Percentiles rank a stretch among this genome's conserved stretches.
Conservation (phyloP, 441 rosid species). For the Aquilaria agallochum region DNA sequence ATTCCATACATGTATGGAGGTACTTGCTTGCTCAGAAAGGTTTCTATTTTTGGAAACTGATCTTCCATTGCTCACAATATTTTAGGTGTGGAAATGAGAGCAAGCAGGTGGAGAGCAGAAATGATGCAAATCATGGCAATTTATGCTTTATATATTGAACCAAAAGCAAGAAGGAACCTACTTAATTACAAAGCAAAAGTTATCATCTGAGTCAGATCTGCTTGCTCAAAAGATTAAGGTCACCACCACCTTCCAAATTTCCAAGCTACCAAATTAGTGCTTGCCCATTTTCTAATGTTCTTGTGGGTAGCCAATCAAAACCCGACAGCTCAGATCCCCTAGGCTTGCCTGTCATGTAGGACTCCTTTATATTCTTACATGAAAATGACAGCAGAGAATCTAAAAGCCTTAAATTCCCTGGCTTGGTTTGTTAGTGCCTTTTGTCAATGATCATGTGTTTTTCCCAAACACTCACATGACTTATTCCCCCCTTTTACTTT, state of each 20-base stretch:
- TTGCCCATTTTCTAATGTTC: conserved; percentile 22
- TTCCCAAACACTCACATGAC: conserved; percentile 30
- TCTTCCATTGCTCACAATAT: conserved; percentile 29
- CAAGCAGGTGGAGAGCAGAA: conserved; percentile 20
- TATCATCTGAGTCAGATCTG: conserved; percentile 50
- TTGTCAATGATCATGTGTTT: conserved; percentile 30
- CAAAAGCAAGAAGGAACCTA: conserved; percentile 14
- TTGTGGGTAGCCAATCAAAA: conserved; percentile 25
- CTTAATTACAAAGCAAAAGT: conserved; percentile 21
- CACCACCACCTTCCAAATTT: conserved; percentile 23
- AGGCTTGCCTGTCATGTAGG: conserved; percentile 30
- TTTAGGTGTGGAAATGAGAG: conserved; percentile 17
- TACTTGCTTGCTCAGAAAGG: conserved; percentile 38
- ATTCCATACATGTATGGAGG: conserved; percentile 37
- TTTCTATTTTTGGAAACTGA: conserved; percentile 56
- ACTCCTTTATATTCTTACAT: conserved; percentile 27
- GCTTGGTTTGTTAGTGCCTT: not conserved
- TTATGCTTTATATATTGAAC: conserved; percentile 26
- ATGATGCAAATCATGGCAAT: conserved; percentile 31
- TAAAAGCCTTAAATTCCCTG: conserved; percentile 13
- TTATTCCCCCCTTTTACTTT: conserved; percentile 17
- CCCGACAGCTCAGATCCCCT: conserved; percentile 36
- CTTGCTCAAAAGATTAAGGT: conserved; percentile 29
- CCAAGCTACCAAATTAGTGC: conserved; percentile 22
- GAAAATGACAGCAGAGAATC: conserved; percentile 18